Evolutionary conservation across 805 yeast genomes (phyloP).

Genomic region (Zygoascus flipseniorum): DNA sequence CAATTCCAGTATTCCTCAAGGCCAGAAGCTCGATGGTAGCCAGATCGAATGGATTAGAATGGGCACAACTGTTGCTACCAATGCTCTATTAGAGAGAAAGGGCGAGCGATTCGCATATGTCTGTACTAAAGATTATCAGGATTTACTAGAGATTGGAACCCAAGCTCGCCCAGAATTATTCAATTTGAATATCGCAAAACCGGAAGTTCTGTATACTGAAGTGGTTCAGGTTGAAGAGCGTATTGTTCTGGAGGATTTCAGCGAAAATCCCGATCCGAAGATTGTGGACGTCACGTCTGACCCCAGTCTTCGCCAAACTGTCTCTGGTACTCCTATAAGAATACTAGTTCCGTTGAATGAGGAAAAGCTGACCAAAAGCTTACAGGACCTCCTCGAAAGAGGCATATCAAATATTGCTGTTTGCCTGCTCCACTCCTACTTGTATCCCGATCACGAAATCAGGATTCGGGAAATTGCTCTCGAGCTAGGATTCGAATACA

Average conservation of each 20-base stretch:
- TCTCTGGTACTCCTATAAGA: conserved; percentile 59
- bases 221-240: conserved; percentile 86
- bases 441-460: conserved; percentile 60
- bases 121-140: conserved; percentile 81
- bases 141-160: conserved; percentile 73
- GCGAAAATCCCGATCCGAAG: conserved; percentile 54
- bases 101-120: conserved; percentile 81
- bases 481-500: conserved; percentile 55
- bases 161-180: conserved; percentile 88
- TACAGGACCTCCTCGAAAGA: conserved; percentile 9
- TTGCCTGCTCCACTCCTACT: conserved; percentile 62
- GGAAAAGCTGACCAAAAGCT: conserved; percentile 27
- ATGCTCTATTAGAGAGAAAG: conserved; percentile 83
- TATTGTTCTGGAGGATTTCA: conserved; percentile 73
- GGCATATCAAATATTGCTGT: conserved; percentile 67
- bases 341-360: conserved; percentile 44
- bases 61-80: conserved; percentile 95
- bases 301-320: conserved; percentile 40
- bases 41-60: conserved; percentile 61
- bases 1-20: conserved; percentile 47
- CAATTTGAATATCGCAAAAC: conserved; percentile 64
- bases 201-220: conserved; percentile 58
- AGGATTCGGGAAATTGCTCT: conserved; percentile 49
- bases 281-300: conserved; percentile 22
- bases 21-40: conserved; percentile 41